These are phyloP conservation scores for Coemansia pectinata DNA, from an alignment of 192 early-diverging fungal species.

Conservation along the genomic window DNA sequence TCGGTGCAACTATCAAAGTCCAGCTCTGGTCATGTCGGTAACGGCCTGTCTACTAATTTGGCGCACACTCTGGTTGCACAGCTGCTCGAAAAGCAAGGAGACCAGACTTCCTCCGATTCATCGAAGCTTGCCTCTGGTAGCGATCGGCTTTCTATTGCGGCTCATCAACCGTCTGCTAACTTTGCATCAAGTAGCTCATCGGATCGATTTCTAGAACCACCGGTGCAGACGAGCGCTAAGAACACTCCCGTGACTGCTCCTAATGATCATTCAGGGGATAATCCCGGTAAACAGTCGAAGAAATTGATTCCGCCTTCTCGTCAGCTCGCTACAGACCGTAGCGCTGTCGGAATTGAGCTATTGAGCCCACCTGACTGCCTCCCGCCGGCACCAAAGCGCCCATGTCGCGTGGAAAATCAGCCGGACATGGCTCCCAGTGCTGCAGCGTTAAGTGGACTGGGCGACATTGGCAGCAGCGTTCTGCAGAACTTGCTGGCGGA, in stretches of 20 bases:
- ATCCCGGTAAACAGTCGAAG: background rate
- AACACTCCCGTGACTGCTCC: background rate
- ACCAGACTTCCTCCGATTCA: background rate
- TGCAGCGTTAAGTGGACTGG: constrained; percentile 2
- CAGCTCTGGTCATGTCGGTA: background rate
- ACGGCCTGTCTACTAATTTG: background rate
- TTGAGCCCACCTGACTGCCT: background rate
- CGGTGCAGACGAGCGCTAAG: background rate
- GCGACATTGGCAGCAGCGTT: constrained; percentile 33
- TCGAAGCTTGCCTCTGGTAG: background rate
- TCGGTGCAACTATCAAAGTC: background rate
- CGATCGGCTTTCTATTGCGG: background rate
- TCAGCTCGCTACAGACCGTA: background rate
- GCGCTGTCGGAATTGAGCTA: background rate
- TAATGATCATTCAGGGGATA: background rate
- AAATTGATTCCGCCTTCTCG: background rate
- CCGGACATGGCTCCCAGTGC: background rate
- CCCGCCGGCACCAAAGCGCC: constrained; percentile 8
- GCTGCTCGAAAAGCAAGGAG: constrained; percentile 11
- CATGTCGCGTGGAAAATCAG: background rate
- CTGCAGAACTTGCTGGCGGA: constrained; percentile 42
- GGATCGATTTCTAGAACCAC: background rate
- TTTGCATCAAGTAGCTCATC: background rate
- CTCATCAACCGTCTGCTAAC: background rate
- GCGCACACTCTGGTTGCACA: constrained; percentile 18